Percentiles rank a stretch among this genome's conserved stretches.
These are phyloP conservation scores for Chaetoceros tenuissimus DNA, from an alignment of 108 stramenopile genomes.

Conservation along the genomic window DNA sequence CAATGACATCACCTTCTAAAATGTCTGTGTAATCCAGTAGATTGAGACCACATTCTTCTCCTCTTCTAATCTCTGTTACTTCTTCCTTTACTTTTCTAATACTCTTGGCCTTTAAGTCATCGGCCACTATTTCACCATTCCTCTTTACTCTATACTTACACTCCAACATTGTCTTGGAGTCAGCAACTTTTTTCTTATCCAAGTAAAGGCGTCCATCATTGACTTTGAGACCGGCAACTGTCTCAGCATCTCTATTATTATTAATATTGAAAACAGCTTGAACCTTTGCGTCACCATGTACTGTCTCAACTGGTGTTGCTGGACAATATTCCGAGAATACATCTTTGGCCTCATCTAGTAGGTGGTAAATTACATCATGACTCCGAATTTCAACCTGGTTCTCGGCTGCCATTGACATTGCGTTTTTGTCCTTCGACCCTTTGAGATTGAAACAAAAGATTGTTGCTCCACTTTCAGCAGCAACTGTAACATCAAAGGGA, in stretches of 20 bases:
- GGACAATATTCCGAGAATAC: constrained; percentile 52
- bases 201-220: constrained; percentile 50
- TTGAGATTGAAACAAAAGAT: constrained; percentile 70
- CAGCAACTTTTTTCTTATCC: constrained; percentile 25
- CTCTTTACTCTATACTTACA: constrained; percentile 62
- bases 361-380: constrained; percentile 68
- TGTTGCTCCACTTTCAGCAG: constrained; percentile 69
- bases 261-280: constrained; percentile 69
- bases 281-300: constrained; percentile 63
- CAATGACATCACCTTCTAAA: constrained; percentile 63
- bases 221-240: constrained; percentile 64
- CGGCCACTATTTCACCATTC: constrained; percentile 41
- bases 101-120: constrained; percentile 46
- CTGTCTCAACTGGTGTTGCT: constrained; percentile 24
- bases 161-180: constrained; percentile 1
- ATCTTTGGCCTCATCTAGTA: constrained; percentile 72
- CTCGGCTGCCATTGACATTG: constrained; percentile 37
- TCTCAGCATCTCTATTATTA: constrained; percentile 36
- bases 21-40: constrained; percentile 55
- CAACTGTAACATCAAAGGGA: constrained; percentile 61
- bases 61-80: constrained; percentile 52
- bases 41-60: constrained; percentile 75
- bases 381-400: constrained; percentile 42
- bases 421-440: constrained; percentile 37
- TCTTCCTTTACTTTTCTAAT: constrained; percentile 65